Base-by-base conservation (phyloP, 202 grass and related monocot species). In the Zizania palustris region DNA sequence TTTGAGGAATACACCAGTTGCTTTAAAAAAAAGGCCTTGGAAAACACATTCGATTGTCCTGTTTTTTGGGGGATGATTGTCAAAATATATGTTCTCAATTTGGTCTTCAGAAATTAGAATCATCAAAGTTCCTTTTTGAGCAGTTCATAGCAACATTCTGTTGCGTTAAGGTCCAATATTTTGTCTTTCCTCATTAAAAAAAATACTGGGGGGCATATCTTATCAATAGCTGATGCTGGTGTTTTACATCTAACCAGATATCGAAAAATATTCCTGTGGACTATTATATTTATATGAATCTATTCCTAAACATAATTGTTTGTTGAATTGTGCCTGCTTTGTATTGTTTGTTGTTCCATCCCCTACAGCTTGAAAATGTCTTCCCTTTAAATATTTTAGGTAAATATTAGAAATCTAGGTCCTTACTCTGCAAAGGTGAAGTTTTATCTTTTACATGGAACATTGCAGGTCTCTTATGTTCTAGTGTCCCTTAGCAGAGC, bases 391-490 rank as follows among this genome's bases (percentile, higher is more conserved):
- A 50, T 50, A 4, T 7, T 51, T 1, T n/a, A 19, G 4, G 11
- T 13, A 69, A 69, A 39, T 35, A 20, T 34, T 49, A 1, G 11
- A 50, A 13, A 15, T 63, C 56, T 55, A 22, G 48, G 6, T 73
- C 28, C 16, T 64, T 4, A 22, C 44, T 71, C 56, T 46, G 45
- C 13, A 45, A 20, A 12, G 12, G 39, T 79, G 22, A 4, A 54
- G 41, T 82, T 67, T 46, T 61, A 58, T 71, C 15, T 74, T 76
- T 36, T 75, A 3, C 62, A 22, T 81, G 19, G 1, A 78, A 77
- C 65, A 65, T 74, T 80, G 60, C 77, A 99, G 96, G 87, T 99
- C 36, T 89, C 85, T 11, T 96, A 93, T 73, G 89, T 99, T 85
- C 77, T 99, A 70, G 64, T 96, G 43, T 91, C 92, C 65, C 78